Base-by-base conservation (phyloP, 192 early-diverging fungal species). In the Thamnidium elegans region DNA sequence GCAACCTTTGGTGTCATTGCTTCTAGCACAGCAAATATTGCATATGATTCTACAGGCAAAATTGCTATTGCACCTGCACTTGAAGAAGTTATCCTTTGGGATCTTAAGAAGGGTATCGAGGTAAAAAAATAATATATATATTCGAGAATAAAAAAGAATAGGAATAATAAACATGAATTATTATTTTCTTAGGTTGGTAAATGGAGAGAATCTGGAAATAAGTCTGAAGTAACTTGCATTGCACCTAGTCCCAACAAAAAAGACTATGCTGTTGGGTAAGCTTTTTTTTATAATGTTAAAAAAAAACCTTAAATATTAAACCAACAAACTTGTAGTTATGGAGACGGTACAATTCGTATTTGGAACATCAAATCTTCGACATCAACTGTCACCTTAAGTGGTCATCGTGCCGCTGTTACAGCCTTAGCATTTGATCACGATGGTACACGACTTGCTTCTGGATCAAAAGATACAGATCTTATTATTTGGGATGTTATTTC, bases 401-500 rank as follows among this genome's bases (percentile, higher is more conserved):
- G 96, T 10, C 96, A 99, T 81, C 84, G 88, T 32, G 85, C 90
- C 3, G 86, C 91, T 2, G 89, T 99, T 3, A 86, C 94, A 39
- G 84, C 92, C 9, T 74, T 99, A 19, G 74, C 84, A 15, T 99
- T 92, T 68, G 94, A 97, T 52, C 68, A 76, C 14, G 76, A 79
- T 44, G 95, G 94, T 20, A 85, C 90, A 15, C 79, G 89, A 11
- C 83, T 99, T 20, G 95, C 88, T 0, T 97, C 95, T 4, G 96
- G 95, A 17, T 90, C 94, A 17, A 85, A 74, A 58, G 96, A 99
- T 67, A 99, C 95, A 5, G 94, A 99, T 74, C 65, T 99, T 31
- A 90, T 99, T 67, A 67, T 99, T 23, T 99, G 96, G 96, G 95
- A 99, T 68, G 81, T 96, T 6, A 86, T 97, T 26, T 89, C 89